phyloP scores from a whole-genome alignment of 192 early-diverging fungal genomes.

The Phycomyces nitens region DNA sequence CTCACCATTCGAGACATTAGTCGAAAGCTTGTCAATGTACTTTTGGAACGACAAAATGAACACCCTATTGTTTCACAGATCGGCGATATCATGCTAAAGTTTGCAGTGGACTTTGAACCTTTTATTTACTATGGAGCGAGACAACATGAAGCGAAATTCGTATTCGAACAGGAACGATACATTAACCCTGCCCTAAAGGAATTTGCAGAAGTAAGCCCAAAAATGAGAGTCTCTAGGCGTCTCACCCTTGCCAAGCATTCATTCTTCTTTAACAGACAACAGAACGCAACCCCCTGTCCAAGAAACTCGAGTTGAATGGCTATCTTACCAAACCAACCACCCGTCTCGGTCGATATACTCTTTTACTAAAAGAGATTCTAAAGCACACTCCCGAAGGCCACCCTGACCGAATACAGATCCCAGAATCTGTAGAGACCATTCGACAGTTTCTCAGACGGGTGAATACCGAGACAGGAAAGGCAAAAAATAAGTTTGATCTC shows the following conservation, averaged over 20 bases:
- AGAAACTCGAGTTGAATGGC: slow-evolving; percentile 80
- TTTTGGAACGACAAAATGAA: slow-evolving; percentile 63
- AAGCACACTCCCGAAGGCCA: slow-evolving; percentile 75
- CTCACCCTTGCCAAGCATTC: slow-evolving; percentile 3
- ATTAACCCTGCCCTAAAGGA: slow-evolving; percentile 60
- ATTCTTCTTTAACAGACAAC: slow-evolving; percentile 47
- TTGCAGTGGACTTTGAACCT: slow-evolving; percentile 64
- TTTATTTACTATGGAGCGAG: slow-evolving; percentile 84
- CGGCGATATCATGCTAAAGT: slow-evolving; percentile 79
- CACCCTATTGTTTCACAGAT: slow-evolving; percentile 73
- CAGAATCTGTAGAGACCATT: slow-evolving; percentile 62
- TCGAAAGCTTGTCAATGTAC: slow-evolving; percentile 52
- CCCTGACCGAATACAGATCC: slow-evolving; percentile 72
- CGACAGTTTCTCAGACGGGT: slow-evolving; percentile 71
- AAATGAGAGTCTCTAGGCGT: background rate
- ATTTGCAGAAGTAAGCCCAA: slow-evolving; percentile 72
- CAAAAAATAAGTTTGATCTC: slow-evolving; percentile 83
- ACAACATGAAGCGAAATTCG: slow-evolving; percentile 76
- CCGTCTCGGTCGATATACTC: slow-evolving; percentile 77
- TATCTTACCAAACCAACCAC: slow-evolving; percentile 86
- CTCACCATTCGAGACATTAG: slow-evolving; percentile 62
- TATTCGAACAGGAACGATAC: slow-evolving; percentile 74
- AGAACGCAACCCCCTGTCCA: slow-evolving; percentile 67
- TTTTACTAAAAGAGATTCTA: slow-evolving; percentile 76
- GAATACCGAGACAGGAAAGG: slow-evolving; percentile 82